A percentile compares a stretch with the other conserved stretches of the same genome.
phyloP scores from a whole-genome alignment of 495 filamentous ascomycete genomes.

The Podospora australis region DNA sequence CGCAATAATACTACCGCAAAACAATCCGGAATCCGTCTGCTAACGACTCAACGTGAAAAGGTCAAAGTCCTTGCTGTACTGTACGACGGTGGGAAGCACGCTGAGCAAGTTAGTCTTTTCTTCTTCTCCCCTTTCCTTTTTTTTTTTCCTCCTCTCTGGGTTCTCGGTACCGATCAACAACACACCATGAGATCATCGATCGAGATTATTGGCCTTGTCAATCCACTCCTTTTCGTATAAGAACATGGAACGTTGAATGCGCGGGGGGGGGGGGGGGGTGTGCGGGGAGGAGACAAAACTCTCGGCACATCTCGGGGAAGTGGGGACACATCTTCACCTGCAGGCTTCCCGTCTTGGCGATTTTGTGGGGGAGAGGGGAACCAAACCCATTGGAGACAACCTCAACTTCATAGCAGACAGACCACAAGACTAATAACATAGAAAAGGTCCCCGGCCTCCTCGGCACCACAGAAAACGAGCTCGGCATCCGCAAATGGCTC shows the following conservation, averaged over 20 bases:
- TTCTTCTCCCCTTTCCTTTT: slow-evolving; percentile 4
- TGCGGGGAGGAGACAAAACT: not conserved
- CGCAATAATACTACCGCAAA: slow-evolving; percentile 3
- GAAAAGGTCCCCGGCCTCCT: slow-evolving; percentile 72
- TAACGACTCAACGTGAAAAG: slow-evolving; percentile 45
- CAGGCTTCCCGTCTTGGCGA: not conserved
- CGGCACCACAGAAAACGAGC: slow-evolving; percentile 96
- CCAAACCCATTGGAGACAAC: slow-evolving; percentile 1
- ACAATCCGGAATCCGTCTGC: slow-evolving; percentile 25
- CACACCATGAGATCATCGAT: not conserved
- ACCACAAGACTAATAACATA: not conserved
- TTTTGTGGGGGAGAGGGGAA: slow-evolving; percentile 13
- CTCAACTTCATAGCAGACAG: not conserved
- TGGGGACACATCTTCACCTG: slow-evolving; percentile 3
- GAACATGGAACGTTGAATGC: slow-evolving; percentile 3
- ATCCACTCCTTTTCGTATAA: too few species aligned
- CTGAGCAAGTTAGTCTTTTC: slow-evolving; percentile 35
- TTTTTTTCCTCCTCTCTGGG: not conserved
- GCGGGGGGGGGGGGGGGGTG: slow-evolving; percentile 1
- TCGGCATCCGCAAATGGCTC: slow-evolving; percentile 92
- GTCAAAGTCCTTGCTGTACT: slow-evolving; percentile 52
- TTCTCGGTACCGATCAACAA: not conserved
- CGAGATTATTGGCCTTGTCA: not conserved
- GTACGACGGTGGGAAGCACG: slow-evolving; percentile 50
- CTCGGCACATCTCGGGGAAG: slow-evolving; percentile 9